A percentile compares a stretch with the other conserved stretches of the same genome.
Evolutionary conservation across 129 eudicot genomes (phyloP).

Genomic region (sunflower (Helianthus annuus)): HanXRQr2.0-SUNRISE NC_035446.2:148712099-148712598

Average conservation of each 20-base stretch:
- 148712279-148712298: too few species aligned
- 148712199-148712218: too few species aligned
- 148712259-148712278: too few species aligned
- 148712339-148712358: neutral
- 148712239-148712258: too few species aligned
- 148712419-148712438: neutral
- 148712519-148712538: constrained; percentile 2
- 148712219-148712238: too few species aligned
- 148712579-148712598: too few species aligned
- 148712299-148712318: too few species aligned
- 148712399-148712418: constrained; percentile 27
- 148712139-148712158: too few species aligned
- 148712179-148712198: too few species aligned
- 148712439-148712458: constrained; percentile 13
- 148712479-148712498: constrained; percentile 10
- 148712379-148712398: neutral
- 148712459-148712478: constrained; percentile 5
- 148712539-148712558: neutral
- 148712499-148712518: neutral
- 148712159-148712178: too few species aligned
- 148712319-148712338: neutral
- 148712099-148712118: too few species aligned
- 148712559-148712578: neutral
- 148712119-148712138: too few species aligned
- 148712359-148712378: neutral